Base-by-base conservation (phyloP, 148 eudicot species). In the Chenopodium quinoa region DNA sequence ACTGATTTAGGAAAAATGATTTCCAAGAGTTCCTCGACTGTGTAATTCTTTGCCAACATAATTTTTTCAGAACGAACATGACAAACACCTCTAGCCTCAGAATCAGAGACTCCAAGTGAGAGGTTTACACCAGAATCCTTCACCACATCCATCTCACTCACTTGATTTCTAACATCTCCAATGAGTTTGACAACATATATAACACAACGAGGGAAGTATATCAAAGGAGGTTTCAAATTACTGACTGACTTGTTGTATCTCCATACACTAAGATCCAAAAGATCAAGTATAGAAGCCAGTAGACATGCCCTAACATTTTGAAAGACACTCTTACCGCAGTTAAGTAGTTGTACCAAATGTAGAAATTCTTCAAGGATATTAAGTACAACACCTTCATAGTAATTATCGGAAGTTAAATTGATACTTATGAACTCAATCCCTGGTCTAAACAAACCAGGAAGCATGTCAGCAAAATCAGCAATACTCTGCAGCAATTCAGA, bases 191-290 rank as follows among this genome's bases (percentile, higher is more conserved):
- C 83, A 58, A 90, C 40, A 81, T 83, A 92, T 75, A 81, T 76
- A 79, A 92, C 90, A 86, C 93, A 89, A 37, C 93, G 92, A 48
- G 99, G 98, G 65, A 86, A 92, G 89, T 88, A 94, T 73, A 89
- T 90, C 88, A 91, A 79, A 75, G 99, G 93, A 54, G 89, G 89
- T 87, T 86, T 94, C 81, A 83, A 78, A 77, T 79, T 92, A 52
- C 80, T 83, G 72, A 75, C 87, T 80, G 88, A 84, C 80, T 89
- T 91, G 79, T 86, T 86, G 82, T 86, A 90, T 74, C 89, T 91
- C 93, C 95, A 89, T 58, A 85, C 68, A 75, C 81, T 86, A 71
- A 89, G 81, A 85, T 92, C 94, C 83, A 91, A 79, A 83, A 76
- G 84, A 29, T 84, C 88, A 86, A 97, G 77, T 79, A 92, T 54